A percentile compares a stretch with the other conserved stretches of the same genome.
These are phyloP conservation scores for Fusarium clavum DNA, from an alignment of 2,329 filamentous ascomycete genomes.

Conservation along the genomic window DNA sequence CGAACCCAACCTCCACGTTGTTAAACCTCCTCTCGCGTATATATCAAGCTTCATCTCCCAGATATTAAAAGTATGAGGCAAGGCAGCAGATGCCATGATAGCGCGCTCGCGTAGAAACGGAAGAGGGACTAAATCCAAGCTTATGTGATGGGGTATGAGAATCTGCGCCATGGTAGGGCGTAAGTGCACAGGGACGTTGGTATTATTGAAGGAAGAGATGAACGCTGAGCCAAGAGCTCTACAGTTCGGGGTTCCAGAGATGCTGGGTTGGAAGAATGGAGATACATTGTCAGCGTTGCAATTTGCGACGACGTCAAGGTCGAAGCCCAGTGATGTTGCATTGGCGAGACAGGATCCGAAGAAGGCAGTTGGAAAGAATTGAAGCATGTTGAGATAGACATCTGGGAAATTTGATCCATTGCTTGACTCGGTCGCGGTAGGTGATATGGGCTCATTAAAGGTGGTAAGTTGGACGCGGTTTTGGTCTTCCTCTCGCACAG, in stretches of 20 bases:
- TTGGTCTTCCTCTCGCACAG: neutral
- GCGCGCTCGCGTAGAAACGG: constrained; percentile 43
- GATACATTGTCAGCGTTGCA: constrained; percentile 35
- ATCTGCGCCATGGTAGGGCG: constrained; percentile 44
- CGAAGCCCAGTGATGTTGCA: constrained; percentile 33
- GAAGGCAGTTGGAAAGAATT: constrained; percentile 33
- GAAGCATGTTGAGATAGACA: constrained; percentile 29
- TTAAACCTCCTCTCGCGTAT: constrained; percentile 37
- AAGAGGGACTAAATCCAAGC: constrained; percentile 44
- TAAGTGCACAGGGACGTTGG: constrained; percentile 33
- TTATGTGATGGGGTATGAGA: constrained; percentile 44
- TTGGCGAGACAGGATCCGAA: constrained; percentile 41
- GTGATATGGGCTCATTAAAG: too few species aligned
- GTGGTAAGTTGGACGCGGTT: neutral
- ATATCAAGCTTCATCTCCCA: constrained; percentile 47
- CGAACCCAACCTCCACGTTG: constrained; percentile 26
- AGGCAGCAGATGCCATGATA: constrained; percentile 42
- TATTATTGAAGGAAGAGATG: neutral
- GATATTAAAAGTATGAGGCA: constrained; percentile 36
- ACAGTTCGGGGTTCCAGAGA: constrained; percentile 9
- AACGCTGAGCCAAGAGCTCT: neutral
- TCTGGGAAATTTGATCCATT: neutral
- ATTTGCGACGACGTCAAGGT: constrained; percentile 16
- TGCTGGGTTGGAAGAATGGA: constrained; percentile 41
- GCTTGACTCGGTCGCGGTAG: neutral